Evolutionary conservation across 306 rosid genomes (phyloP), one percentile per base, ranked within the genome.

Genomic region (Cajanus cajan): DNA sequence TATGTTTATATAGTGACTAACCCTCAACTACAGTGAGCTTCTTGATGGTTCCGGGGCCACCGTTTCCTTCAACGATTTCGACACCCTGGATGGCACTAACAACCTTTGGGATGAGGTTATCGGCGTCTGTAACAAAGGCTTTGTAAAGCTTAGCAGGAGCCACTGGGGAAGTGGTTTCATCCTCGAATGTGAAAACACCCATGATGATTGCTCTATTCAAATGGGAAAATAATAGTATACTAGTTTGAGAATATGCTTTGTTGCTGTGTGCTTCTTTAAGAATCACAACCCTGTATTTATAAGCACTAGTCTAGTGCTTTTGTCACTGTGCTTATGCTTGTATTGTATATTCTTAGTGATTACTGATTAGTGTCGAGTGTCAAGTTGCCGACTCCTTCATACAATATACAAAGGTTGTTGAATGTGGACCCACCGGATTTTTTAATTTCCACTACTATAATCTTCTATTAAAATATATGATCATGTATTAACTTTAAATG

Each of bases 161-260:
- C 4, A 87, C 55, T 1, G 76, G 28, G 0, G 93, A 85, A 24
- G 68, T 71, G 71, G 25, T 74, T 31, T 89, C 88, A 0, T 70
- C 2, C 57, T 84, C 87, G 40, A 68, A 82, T 12, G 77, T 81
- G 72, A 66, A 85, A 1, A 86, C 88, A 72, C 92, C 97, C 95
- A 87, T 92, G 80, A 5, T 76, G 4, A 16, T 37, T 0, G 19
- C 36, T 28, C 31, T 28, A 36, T 10, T 3, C 2, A 18, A 62
- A 36, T 2, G 9, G 14, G 44, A 6, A 0, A 6, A 19, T 19
- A 19, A 8, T 11, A 15, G n/a, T n/a, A 1, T 37, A 9, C 8
- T 5, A 25, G 47, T 28, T 6, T n/a, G 6, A 11, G 19, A 28
- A 40, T 16, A 19, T 14, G 74, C 47, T 2, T 37, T 1, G 19